Evolutionary conservation across 495 filamentous ascomycete species (phyloP), one percentile per base, ranked within the genome.

Genomic region (Cetradonia linearis): DNA sequence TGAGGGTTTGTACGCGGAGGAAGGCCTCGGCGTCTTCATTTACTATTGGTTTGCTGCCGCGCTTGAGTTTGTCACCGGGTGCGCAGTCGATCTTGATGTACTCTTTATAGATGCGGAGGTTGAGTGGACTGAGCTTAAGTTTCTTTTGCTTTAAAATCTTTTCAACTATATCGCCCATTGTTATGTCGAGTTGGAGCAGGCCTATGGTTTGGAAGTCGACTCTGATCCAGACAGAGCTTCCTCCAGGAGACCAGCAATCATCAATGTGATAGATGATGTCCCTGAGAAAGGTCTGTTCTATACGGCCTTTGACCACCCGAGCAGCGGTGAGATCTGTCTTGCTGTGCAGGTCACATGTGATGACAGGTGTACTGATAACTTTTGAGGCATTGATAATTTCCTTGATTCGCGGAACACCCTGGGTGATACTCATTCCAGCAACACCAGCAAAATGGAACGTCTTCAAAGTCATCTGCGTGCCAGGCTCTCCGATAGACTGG

Each of bases 391-490:
- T 97, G 81, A 98, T 98, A 67, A 98, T 98, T 79, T 98, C 93
- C 74, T 97, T 98, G 72, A 98, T 97, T 82, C 93, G 93, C 2
- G 93, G 93, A 2, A 98, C 93, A 85, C 93, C 93, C 69, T 95
- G 89, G 0, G 94, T 98, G 67, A 97, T 93, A 78, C 88, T 94
- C 92, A 98, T 96, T 67, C 91, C 91, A 28, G 92, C 94, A 63
- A 98, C 94, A 86, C 93, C 93, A 67, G 93, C 93, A 76, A 98
- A 98, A 86, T 98, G 93, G 85, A 98, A 98, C 70, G 93, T 98
- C 75, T 97, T 97, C 67, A 98, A 77, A 2, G 93, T 98, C 94
- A 98, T 98, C 72, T 98, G 94, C 5, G 94, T 98, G 70, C 94
- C 93, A 0, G 94, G 93, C 68, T 98, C 94, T 69, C 94, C 93